Evolutionary conservation across 2,329 filamentous ascomycete species (phyloP), one percentile per base, ranked within the genome.

Genomic region (Dothiorella sarmentorum): DNA sequence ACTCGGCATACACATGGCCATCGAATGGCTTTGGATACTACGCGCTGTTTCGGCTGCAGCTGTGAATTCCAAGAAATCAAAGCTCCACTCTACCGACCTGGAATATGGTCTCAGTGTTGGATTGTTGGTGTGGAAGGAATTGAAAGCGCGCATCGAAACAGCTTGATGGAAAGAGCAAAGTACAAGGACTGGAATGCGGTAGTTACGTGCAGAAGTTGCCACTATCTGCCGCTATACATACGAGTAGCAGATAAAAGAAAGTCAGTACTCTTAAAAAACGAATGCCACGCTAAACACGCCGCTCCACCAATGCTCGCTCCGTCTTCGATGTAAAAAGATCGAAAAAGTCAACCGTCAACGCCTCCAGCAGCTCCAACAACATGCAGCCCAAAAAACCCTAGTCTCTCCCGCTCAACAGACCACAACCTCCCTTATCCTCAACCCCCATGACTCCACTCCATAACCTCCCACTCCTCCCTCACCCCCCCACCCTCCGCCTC

Each of bases 391-490:
- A 26, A 26, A 3, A 24, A 18, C 13, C 45, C 29, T 35, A 20
- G 22, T 35, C 9, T 11, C 43, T 7, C 11, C 33, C 29, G 11
- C 7, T 13, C 1, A 9, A 24, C 13, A 31, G 29, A 49, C 11
- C n/a, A 20, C 15, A 7, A 17, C 11, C 10, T 49, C 45, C 29
- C 3, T 11, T 15, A 9, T 11, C 29, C 15, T 35, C 18, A 27
- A 49, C 6, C n/a, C 18, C 17, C 26, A 13, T 29, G 71, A 67
- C 63, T 74, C 69, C 68, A 92, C 74, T 96, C 91, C 37, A 87
- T 80, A 63, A 96, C 81, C 73, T 96, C 91, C 89, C 90, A 96
- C 68, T 94, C 87, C 10, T 94, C 81, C 43, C 78, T 83, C 35
- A 85, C 82, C 26, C 77, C 80, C 15, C 87, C 87, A 68, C 90